Evolutionary conservation across 1,284 basidiomycete species (phyloP), one percentile per base, ranked within the genome.

Genomic region (Pseudozyma thailandica): DNA sequence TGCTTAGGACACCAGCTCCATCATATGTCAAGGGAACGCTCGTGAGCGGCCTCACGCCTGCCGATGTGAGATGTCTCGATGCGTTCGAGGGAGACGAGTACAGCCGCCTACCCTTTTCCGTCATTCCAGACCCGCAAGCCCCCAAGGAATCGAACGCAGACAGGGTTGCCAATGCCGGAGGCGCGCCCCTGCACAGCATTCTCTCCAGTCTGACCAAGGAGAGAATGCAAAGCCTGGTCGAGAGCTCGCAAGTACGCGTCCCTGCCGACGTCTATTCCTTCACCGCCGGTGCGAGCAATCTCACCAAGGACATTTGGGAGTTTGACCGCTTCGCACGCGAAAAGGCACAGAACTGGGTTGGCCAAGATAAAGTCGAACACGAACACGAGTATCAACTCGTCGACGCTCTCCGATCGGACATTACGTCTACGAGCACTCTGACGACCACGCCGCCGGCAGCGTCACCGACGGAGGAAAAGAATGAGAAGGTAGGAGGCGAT

Each of bases 41-140:
- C 3, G 73, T 74, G 2, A 41, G 45, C 15, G 75, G 75, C 0
- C 53, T 77, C 31, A 72, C 58, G 4, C 28, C 27, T 1, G 13
- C 44, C 20, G 75, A 77, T 28, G 12, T 77, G 31, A 33, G 45
- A 10, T 62, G 56, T 35, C 61, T 77, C 3, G 75, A 77, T 25
- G 49, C 60, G 2, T 77, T 77, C 35, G 75, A 77, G 26, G 75
- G 69, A 16, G 70, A 75, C 35, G 73, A 77, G 37, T 77, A 77
- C 39, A 44, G 41, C 0, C 72, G 75, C 2, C 28, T 26, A 0
- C 41, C 18, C 5, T 64, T 72, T 1, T 10, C 16, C 8, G 50
- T 77, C 23, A 42, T 60, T 9, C 51, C 50, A 0, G 72, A 72
- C 26, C 43, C 60, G 5, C 9, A 7, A 3, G 12, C 61, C 4